phyloP scores from a whole-genome alignment of 176 grass and related monocot genomes.

The Oryza glaberrima region DNA sequence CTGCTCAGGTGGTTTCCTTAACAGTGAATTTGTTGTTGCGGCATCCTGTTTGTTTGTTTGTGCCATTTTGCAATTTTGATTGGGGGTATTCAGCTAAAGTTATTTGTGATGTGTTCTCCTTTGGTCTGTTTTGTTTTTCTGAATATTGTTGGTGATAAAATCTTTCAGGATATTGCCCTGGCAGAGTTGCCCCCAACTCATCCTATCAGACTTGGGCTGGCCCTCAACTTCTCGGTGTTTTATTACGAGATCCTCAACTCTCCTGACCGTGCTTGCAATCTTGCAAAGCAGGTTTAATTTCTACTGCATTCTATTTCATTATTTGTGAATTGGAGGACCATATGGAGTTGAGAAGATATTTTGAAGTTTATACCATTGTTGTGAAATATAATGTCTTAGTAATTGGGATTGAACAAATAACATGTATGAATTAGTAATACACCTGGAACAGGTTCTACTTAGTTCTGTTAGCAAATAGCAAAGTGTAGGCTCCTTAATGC shows the following conservation, averaged over 20 bases:
- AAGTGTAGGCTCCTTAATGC: background rate
- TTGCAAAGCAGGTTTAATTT: conserved; percentile 52
- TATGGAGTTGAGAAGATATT: conserved; percentile 22
- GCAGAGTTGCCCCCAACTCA: conserved; percentile 45
- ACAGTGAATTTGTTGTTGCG: conserved; percentile 8
- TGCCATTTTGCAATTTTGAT: background rate
- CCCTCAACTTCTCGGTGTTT: conserved; percentile 58
- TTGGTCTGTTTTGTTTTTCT: background rate
- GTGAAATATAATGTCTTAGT: background rate
- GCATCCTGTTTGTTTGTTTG: background rate
- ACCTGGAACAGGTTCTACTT: background rate
- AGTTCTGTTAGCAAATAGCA: background rate
- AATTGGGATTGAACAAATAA: background rate
- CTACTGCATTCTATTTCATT: background rate
- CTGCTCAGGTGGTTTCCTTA: conserved; percentile 44
- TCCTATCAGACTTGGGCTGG: conserved; percentile 58
- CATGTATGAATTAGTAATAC: background rate
- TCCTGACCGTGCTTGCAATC: conserved; percentile 52
- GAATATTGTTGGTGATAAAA: conserved; percentile 23
- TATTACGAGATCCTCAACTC: conserved; percentile 59
- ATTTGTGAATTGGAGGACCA: background rate
- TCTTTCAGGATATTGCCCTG: conserved; percentile 50
- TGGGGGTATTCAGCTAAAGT: conserved; percentile 1
- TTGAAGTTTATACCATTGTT: background rate
- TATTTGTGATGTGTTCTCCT: background rate